Conservation (phyloP, 306 rosid species). For the Begonia fuchsioides region DNA sequence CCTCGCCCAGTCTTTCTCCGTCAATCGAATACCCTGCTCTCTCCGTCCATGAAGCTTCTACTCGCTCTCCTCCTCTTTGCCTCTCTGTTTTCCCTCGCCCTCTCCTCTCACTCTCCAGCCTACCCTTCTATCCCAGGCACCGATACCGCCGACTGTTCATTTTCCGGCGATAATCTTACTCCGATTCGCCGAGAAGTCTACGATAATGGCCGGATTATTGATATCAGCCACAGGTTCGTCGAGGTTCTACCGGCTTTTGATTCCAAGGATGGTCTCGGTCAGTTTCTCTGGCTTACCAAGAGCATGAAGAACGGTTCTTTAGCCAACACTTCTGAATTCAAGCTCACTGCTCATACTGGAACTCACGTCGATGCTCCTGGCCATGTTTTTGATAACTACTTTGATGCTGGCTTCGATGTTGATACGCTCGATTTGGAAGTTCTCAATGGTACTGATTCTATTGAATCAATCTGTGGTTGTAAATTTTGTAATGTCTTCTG, state of each 20-base stretch:
- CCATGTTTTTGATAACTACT: constrained; percentile 65
- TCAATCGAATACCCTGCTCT: too few relatives aligned
- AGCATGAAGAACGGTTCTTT: constrained; percentile 79
- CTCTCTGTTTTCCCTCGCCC: too few relatives aligned
- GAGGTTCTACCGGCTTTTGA: too few relatives aligned
- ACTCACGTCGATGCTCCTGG: constrained; percentile 83
- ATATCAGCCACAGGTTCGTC: constrained; percentile 42
- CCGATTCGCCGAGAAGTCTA: constrained; percentile 78
- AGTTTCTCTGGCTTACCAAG: constrained; percentile 47
- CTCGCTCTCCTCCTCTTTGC: too few relatives aligned
- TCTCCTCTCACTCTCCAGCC: too few relatives aligned
- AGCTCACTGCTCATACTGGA: constrained; percentile 64
- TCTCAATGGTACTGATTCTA: constrained; percentile 69
- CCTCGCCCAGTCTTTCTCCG: too few relatives aligned
- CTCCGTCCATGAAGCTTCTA: too few relatives aligned
- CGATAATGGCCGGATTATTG: constrained; percentile 46
- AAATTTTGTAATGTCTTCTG: too few relatives aligned
- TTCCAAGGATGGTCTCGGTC: constrained; percentile 56
- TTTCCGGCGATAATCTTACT: constrained; percentile 14
- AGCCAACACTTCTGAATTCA: constrained; percentile 41
- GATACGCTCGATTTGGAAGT: constrained; percentile 58
- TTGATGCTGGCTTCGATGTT: constrained; percentile 74
- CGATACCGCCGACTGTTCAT: constrained; percentile 13
- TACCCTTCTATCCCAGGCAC: constrained; percentile 45
- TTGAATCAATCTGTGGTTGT: too few relatives aligned